phyloP scores from a whole-genome alignment of 495 filamentous ascomycete genomes.

The Mytilinidion resinicola region DNA sequence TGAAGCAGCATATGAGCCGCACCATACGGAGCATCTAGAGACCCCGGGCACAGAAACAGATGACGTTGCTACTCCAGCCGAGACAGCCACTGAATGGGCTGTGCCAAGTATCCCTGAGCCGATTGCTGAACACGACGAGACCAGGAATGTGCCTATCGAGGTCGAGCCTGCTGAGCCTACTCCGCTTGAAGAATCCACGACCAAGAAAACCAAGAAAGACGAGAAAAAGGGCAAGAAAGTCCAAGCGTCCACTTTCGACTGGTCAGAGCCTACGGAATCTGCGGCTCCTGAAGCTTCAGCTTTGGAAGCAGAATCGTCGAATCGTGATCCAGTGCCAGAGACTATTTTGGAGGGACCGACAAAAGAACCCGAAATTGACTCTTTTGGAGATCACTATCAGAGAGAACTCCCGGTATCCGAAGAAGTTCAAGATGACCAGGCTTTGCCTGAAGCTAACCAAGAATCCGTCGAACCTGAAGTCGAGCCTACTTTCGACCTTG shows the following conservation, averaged over 20 bases:
- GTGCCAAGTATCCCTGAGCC: neutral
- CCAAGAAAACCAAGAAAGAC: conserved; percentile 24
- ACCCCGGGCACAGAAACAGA: neutral
- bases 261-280: conserved; percentile 15
- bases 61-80: neutral
- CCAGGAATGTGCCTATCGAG: neutral
- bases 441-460: neutral
- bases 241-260: conserved; percentile 10
- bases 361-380: neutral
- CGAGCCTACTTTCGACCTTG: neutral
- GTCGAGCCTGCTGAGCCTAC: neutral
- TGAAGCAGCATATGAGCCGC: neutral
- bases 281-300: neutral
- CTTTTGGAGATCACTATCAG: neutral
- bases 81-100: neutral
- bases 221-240: conserved; percentile 28
- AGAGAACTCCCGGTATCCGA: neutral
- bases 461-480: neutral
- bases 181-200: neutral
- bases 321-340: neutral
- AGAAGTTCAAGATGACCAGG: neutral
- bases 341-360: neutral
- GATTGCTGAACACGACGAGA: neutral
- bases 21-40: neutral
- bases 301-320: neutral